A percentile compares a stretch with the other conserved stretches of the same genome.
These are phyloP conservation scores for Globisporangium splendens DNA, from an alignment of 352 stramenopile species.

Conservation along the genomic window DNA sequence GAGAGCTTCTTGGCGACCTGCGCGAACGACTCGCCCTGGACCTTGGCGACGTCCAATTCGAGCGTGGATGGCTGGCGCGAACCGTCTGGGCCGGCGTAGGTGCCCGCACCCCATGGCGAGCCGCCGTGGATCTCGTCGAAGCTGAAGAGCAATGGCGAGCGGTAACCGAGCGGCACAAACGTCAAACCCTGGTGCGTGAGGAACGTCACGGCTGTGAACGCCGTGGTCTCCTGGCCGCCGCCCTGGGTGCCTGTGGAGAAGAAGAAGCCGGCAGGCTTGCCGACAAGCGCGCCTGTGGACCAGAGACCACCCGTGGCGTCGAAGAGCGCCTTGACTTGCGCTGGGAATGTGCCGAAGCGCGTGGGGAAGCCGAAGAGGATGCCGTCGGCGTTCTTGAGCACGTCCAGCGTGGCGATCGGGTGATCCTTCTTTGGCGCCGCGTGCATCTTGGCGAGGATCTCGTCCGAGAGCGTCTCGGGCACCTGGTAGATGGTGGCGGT, in stretches of 20 bases:
- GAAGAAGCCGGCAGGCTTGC: constrained; percentile 74
- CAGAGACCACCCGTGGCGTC: constrained; percentile 65
- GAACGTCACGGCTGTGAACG: constrained; percentile 60
- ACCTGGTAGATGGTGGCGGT: constrained; percentile 38
- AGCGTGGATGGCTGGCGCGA: constrained; percentile 69
- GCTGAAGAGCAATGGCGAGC: constrained; percentile 35
- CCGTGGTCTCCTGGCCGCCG: constrained; percentile 74
- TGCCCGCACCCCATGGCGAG: constrained; percentile 59
- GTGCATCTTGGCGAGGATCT: constrained; percentile 60
- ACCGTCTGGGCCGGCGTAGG: constrained; percentile 59
- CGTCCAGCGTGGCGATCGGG: constrained; percentile 28
- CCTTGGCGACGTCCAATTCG: constrained; percentile 71
- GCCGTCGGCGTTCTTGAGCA: constrained; percentile 48
- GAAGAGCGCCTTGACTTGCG: constrained; percentile 78
- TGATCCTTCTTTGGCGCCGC: constrained; percentile 38
- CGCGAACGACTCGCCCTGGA: constrained; percentile 84
- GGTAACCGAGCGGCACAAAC: constrained; percentile 69
- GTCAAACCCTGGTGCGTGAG: constrained; percentile 76
- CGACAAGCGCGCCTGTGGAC: constrained; percentile 47
- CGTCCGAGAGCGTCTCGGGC: constrained; percentile 44
- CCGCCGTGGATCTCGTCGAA: constrained; percentile 52
- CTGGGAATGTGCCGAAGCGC: constrained; percentile 53
- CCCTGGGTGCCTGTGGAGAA: constrained; percentile 54
- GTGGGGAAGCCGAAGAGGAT: constrained; percentile 74
- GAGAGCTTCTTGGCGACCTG: constrained; percentile 75